Percentiles rank a stretch among this genome's conserved stretches.
Conservation (phyloP, 306 rosid genomes). For the Ormosia emarginata region DNA sequence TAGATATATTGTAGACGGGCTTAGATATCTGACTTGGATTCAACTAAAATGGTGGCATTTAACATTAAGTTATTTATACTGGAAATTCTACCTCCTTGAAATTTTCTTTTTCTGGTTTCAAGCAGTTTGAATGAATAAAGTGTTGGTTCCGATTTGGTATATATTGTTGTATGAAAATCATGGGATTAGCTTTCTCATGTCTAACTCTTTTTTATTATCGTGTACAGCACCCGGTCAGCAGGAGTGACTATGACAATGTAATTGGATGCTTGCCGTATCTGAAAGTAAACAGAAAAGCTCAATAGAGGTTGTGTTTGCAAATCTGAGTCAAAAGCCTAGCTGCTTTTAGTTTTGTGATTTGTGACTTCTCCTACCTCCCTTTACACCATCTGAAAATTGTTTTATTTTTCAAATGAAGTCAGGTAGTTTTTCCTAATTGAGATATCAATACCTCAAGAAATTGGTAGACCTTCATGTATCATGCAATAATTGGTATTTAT, state of each 20-base stretch:
- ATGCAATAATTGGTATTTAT: constrained; percentile 13
- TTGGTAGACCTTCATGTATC: background rate
- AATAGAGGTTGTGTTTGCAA: constrained; percentile 30
- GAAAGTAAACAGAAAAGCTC: constrained; percentile 76
- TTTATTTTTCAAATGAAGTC: constrained; percentile 18
- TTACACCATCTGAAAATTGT: background rate
- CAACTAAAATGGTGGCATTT: background rate
- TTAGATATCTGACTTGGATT: background rate
- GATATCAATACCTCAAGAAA: constrained; percentile 13
- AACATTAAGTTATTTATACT: background rate
- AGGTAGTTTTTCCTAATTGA: constrained; percentile 16
- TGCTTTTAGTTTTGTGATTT: constrained; percentile 1
- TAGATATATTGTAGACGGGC: background rate
- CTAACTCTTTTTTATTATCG: constrained; percentile 18
- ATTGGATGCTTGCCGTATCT: constrained; percentile 83
- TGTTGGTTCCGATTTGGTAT: background rate
- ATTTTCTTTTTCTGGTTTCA: background rate
- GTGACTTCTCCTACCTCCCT: constrained; percentile 1
- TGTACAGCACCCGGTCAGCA: constrained; percentile 61
- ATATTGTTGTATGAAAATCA: background rate
- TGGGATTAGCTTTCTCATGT: constrained; percentile 21
- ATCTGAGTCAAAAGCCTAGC: constrained; percentile 3
- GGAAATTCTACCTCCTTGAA: background rate
- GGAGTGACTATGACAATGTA: constrained; percentile 92
- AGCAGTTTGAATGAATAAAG: background rate